Evolutionary conservation across 441 rosid genomes (phyloP).

Genomic region (Adansonia rubrostipa): DNA sequence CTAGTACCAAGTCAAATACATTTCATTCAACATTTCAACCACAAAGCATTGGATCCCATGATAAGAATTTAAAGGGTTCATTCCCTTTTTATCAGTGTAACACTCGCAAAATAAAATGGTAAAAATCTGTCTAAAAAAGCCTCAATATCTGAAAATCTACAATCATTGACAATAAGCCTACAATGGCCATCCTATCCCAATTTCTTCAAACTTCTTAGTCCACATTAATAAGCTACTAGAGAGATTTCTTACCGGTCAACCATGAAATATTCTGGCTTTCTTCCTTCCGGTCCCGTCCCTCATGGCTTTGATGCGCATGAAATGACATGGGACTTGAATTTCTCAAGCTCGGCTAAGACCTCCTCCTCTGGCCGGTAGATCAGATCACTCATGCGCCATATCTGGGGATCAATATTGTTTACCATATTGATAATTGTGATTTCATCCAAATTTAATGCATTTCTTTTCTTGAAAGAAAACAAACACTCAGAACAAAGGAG

Average conservation of each 20-base stretch:
- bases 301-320: constrained; percentile 65
- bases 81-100: background rate
- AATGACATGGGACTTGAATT: constrained; percentile 87
- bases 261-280: background rate
- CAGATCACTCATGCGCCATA: constrained; percentile 99
- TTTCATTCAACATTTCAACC: background rate
- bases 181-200: background rate
- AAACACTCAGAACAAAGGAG: background rate
- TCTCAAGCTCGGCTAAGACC: constrained; percentile 88
- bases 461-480: background rate
- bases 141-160: background rate
- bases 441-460: background rate
- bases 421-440: background rate
- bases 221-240: background rate
- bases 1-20: no score
- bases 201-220: background rate
- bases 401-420: constrained; percentile 44
- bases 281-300: constrained; percentile 20
- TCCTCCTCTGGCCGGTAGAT: constrained; percentile 95
- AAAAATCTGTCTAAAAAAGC: background rate
- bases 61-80: background rate
- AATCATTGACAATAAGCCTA: background rate
- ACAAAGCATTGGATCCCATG: background rate
- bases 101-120: no score
- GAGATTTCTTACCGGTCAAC: background rate